These are phyloP conservation scores for Hypoxylon trugodes DNA, from an alignment of 495 filamentous ascomycete species.

Conservation along the genomic window DNA sequence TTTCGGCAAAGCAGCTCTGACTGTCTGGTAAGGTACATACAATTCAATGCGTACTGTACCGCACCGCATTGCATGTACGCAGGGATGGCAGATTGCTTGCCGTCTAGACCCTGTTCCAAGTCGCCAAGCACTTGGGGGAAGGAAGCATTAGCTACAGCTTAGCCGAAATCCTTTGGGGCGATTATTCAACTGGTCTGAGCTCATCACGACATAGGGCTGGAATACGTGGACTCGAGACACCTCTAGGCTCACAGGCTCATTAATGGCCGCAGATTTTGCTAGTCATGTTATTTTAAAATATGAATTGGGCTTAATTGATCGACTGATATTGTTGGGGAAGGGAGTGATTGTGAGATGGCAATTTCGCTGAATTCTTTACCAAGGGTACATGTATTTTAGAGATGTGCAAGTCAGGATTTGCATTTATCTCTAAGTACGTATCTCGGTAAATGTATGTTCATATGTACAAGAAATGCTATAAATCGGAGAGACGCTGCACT, in stretches of 20 bases:
- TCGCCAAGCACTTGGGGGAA: slow-evolving; percentile 17
- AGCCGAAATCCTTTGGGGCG: slow-evolving; percentile 15
- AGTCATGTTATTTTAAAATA: slow-evolving; percentile 21
- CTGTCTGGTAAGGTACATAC: background rate
- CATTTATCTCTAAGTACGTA: background rate
- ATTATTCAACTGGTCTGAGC: slow-evolving; percentile 9
- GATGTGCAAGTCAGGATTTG: background rate
- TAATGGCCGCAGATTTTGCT: slow-evolving; percentile 13
- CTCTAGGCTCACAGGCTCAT: background rate
- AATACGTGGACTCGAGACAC: slow-evolving; percentile 2
- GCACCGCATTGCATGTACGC: slow-evolving; percentile 15
- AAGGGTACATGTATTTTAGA: background rate
- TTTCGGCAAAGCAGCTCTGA: slow-evolving; percentile 20
- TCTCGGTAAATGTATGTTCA: background rate
- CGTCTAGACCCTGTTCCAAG: slow-evolving; percentile 18
- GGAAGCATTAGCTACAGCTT: slow-evolving; percentile 13
- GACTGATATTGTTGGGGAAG: background rate
- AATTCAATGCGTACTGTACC: slow-evolving; percentile 8
- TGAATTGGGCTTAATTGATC: no score
- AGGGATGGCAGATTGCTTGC: slow-evolving; percentile 14
- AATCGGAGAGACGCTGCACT: background rate
- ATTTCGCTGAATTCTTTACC: no score
- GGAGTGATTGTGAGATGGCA: background rate
- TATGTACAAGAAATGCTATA: background rate
- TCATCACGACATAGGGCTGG: slow-evolving; percentile 18